Base-by-base conservation (phyloP, 192 early-diverging fungal species). In the Diversispora eburnea region DNA sequence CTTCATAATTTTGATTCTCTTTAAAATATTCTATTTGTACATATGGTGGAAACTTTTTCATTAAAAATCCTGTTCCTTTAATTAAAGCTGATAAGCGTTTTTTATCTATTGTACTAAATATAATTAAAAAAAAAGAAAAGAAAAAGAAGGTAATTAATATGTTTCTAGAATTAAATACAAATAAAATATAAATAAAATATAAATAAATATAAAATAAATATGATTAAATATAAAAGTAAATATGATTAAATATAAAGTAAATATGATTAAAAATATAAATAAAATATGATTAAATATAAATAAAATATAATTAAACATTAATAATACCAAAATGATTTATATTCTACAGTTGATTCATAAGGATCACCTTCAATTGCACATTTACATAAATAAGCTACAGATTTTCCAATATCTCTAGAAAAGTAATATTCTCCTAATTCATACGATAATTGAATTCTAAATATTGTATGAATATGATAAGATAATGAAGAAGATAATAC, bases 371-470 rank as follows among this genome's bases (percentile, higher is more conserved):
- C 62, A 46, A 66, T 8, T 48, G 17, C 19, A 66, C 64, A 66
- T 49, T 49, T 66, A 66, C 64, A 66, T 33, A 66, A 49, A 66
- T 48, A 66, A 48, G n/a, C 43, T 7, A 66, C 22, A 20, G 64
- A 19, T 48, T 22, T 48, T 20, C 13, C 12, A 17, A 10, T 48
- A 49, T 66, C 45, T 17, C 12, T 7, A 10, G 64, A 22, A 47
- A 66, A 66, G 9, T 66, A 66, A 45, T 66, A 66, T 66, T 66
- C 64, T 4, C 64, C 64, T 49, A 66, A 46, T 47, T 66, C 64
- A 66, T 48, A 66, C 1, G 64, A 43, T 47, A 66, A 22, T 66
- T 66, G 64, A 33, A 9, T 22, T n/a, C n/a, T 8, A 15, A 66
- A 66, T 66, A 66, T 48, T 9, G 20, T 46, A 25, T 66, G 3